Evolutionary conservation across 176 grass and related monocot genomes (phyloP), one percentile per base, ranked within the genome.

Genomic region (Luzula sylvatica): DNA sequence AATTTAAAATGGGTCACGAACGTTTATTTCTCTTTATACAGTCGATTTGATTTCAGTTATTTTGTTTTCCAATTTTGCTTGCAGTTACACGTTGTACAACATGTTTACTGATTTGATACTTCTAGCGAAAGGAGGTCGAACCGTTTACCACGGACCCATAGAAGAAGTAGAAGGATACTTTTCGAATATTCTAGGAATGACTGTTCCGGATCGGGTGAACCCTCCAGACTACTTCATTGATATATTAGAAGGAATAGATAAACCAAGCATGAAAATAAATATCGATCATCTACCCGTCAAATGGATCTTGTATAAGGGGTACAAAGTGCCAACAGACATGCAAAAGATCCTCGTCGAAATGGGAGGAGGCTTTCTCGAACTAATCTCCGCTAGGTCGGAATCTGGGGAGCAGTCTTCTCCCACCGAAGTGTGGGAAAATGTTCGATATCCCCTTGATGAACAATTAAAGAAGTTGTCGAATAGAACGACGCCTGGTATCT

Each of bases 181-280:
- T 46, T 2, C 83, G 3, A n/a, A n/a, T 9, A 71, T 74, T 20
- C 16, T 88, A 20, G 89, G 83, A 53, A 81, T 95, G 18, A 50
- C 68, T 3, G 89, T 95, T 22, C 89, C 89, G 1, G 89, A 95
- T 38, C 76, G 89, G 1, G 73, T 88, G 61, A 95, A 95, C 56
- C 89, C 89, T 4, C 89, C 89, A 12, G 89, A 95, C 68, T 84
- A 95, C 65, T 95, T 88, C 70, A 95, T 95, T 1, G 89, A 95
- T 75, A 80, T 95, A 23, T 50, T 95, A 61, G 89, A 95, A 65
- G 83, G 89, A 11, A 78, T 95, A 4, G 61, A 78, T 18, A 95
- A 88, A 45, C 76, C 83, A 55, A 81, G 22, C 23, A 52, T 72
- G 46, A 65, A 67, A 0, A 70, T 78, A 7, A 83, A 53, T 12